phyloP scores from a whole-genome alignment of 2,329 filamentous ascomycete species.

The Penicillium expansum region DNA sequence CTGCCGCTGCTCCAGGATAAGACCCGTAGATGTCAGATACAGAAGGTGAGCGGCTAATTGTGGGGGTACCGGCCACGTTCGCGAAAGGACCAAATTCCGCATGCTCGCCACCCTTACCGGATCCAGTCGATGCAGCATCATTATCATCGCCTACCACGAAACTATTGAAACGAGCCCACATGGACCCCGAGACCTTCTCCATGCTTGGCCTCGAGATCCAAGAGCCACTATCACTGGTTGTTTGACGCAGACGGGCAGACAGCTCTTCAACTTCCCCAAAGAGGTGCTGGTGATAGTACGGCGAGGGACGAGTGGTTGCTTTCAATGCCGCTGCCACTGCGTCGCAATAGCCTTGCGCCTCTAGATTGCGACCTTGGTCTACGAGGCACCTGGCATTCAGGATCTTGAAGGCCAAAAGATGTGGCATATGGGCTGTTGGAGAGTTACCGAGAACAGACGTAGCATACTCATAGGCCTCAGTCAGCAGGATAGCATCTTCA shows the following conservation, averaged over 20 bases:
- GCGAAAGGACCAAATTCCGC: conserved; percentile 74
- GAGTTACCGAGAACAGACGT: conserved; percentile 66
- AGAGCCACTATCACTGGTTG: conserved; percentile 75
- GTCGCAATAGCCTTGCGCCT: conserved; percentile 90
- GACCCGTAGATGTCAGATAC: conserved; percentile 71
- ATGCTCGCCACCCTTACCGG: conserved; percentile 54
- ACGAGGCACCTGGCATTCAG: conserved; percentile 81
- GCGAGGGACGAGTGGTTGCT: conserved; percentile 76
- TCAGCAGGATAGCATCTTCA: conserved; percentile 84
- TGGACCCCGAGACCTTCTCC: conserved; percentile 87
- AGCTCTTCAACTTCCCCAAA: conserved; percentile 79
- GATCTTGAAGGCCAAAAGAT: conserved; percentile 87
- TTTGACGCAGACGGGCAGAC: conserved; percentile 75
- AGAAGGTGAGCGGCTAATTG: conserved; percentile 71
- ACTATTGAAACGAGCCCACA: conserved; percentile 92
- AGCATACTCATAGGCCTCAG: conserved; percentile 92
- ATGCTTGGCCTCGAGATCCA: conserved; percentile 96
- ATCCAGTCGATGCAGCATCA: conserved; percentile 59
- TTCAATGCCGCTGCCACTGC: conserved; percentile 72
- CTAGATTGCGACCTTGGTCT: conserved; percentile 75
- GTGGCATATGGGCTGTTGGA: conserved; percentile 63
- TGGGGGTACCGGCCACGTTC: conserved; percentile 71
- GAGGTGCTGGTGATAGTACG: conserved; percentile 77
- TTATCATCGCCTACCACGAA: conserved; percentile 91
- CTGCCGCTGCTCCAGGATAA: conserved; percentile 43